Evolutionary conservation across 176 grass and related monocot genomes (phyloP), one percentile per base, ranked within the genome.

Genomic region (Chrysopogon serrulatus): DNA sequence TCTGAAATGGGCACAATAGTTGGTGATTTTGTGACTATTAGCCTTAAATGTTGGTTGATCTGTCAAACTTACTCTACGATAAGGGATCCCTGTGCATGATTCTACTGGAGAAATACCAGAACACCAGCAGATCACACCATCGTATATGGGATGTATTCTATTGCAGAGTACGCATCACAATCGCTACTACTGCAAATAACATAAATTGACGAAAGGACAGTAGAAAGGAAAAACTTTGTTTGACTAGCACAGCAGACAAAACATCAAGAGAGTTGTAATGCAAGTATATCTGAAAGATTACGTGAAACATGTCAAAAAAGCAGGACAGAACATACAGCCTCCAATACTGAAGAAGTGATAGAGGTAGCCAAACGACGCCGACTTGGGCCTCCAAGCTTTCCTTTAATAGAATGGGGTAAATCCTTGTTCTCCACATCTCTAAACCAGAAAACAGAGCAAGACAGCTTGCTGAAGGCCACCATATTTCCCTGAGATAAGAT

Each of bases 341-440:
- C 90, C 87, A 98, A 74, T 54, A 95, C 89, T 24, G 87, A 88
- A 90, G 95, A 81, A 43, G 91, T 95, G 32, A 86, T 77, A 86
- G 79, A 73, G 43, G 90, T 86, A 79, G 92, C 36, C 57, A 98
- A 88, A 49, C 95, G 92, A 63, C 95, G 86, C 59, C 93, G 89
- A 68, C 95, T 95, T 33, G 88, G 95, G 26, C 95, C 95, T 61
- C 95, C 95, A 82, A 98, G 92, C 79, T 91, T 95, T 84, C 95
- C 95, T 87, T 91, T 98, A 65, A 98, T 72, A 88, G 95, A 95
- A 78, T 56, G 78, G 1, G 95, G 95, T 85, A 98, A 93, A 62
- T 91, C 78, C 53, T 75, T 86, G 69, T 81, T 67, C 4, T 88
- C 83, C 27, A 72, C 71, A 89, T 73, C 74, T 77, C 34, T 79